Conservation (phyloP, 2,329 filamentous ascomycete genomes). For the Dactylonectria macrodidyma region DNA sequence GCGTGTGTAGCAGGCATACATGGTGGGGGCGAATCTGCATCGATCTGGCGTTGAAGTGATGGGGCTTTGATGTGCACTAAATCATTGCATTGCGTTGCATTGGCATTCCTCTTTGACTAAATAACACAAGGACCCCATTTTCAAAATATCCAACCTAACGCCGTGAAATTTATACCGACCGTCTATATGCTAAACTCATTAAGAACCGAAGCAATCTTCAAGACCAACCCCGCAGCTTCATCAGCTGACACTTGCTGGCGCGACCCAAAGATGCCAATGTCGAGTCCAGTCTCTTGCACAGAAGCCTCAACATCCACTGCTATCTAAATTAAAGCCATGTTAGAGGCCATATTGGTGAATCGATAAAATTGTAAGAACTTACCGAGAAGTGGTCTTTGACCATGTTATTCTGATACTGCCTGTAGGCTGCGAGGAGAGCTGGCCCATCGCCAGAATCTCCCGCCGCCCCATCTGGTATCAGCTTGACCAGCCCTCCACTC, state of each 20-base stretch:
- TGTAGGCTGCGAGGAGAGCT: slow-evolving; percentile 17
- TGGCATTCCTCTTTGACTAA: slow-evolving; percentile 8
- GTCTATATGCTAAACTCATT: slow-evolving; percentile 21
- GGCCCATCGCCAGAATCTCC: background rate
- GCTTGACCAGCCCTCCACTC: slow-evolving; percentile 12
- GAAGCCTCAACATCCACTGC: slow-evolving; percentile 60
- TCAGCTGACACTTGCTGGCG: slow-evolving; percentile 43
- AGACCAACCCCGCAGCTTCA: slow-evolving; percentile 46
- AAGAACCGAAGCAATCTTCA: slow-evolving; percentile 43
- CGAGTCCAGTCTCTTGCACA: slow-evolving; percentile 49
- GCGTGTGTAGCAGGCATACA: slow-evolving; percentile 2
- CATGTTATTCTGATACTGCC: slow-evolving; percentile 41
- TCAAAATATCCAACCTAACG: slow-evolving; percentile 10
- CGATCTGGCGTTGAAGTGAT: slow-evolving; percentile 12
- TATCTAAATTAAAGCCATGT: slow-evolving; percentile 48
- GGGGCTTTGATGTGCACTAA: background rate
- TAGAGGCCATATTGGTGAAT: background rate
- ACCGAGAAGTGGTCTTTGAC: slow-evolving; percentile 49
- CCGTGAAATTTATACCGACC: background rate
- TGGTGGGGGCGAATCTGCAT: slow-evolving; percentile 8
- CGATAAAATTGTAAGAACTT: slow-evolving; percentile 25
- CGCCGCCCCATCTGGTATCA: slow-evolving; percentile 19
- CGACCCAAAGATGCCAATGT: slow-evolving; percentile 60
- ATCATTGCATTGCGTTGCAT: slow-evolving; percentile 20
- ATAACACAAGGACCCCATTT: background rate